phyloP scores from a whole-genome alignment of 2,329 filamentous ascomycete genomes.

The Alternaria viburni region DNA sequence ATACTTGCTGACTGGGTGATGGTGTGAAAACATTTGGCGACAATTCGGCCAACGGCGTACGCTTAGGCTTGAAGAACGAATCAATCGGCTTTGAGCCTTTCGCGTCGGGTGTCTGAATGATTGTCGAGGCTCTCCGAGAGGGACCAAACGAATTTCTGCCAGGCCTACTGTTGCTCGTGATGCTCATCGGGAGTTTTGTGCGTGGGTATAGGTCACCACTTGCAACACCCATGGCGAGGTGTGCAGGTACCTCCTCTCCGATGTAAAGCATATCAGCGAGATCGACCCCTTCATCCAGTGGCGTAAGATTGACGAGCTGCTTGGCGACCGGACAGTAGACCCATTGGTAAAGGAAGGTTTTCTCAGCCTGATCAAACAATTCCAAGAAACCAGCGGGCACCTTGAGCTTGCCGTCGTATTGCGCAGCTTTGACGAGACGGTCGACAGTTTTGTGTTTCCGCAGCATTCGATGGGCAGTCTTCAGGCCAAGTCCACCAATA shows the following conservation, averaged over 20 bases:
- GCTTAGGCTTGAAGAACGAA: constrained; percentile 69
- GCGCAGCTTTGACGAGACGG: constrained; percentile 78
- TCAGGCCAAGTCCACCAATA: constrained; percentile 85
- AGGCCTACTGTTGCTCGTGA: constrained; percentile 41
- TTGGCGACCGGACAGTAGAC: constrained; percentile 82
- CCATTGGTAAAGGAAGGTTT: constrained; percentile 92
- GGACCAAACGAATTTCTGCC: constrained; percentile 48
- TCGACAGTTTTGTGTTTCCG: constrained; percentile 90
- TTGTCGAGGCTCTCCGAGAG: constrained; percentile 30
- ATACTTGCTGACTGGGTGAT: constrained; percentile 67
- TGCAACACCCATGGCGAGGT: constrained; percentile 76
- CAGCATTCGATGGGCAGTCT: constrained; percentile 89
- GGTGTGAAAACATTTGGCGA: constrained; percentile 72
- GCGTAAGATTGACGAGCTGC: constrained; percentile 76
- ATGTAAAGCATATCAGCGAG: constrained; percentile 80
- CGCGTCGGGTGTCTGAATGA: constrained; percentile 54
- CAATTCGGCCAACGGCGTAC: constrained; percentile 69
- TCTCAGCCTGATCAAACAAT: constrained; percentile 82
- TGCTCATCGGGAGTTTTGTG: constrained; percentile 71
- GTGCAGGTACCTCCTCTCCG: constrained; percentile 72
- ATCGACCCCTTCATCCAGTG: constrained; percentile 67
- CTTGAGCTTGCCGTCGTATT: constrained; percentile 85
- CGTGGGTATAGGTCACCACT: constrained; percentile 86
- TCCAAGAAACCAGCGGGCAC: constrained; percentile 83
- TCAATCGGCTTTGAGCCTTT: constrained; percentile 69